phyloP scores from a whole-genome alignment of 345 rosid species.

The Salix koriyanagi region DNA sequence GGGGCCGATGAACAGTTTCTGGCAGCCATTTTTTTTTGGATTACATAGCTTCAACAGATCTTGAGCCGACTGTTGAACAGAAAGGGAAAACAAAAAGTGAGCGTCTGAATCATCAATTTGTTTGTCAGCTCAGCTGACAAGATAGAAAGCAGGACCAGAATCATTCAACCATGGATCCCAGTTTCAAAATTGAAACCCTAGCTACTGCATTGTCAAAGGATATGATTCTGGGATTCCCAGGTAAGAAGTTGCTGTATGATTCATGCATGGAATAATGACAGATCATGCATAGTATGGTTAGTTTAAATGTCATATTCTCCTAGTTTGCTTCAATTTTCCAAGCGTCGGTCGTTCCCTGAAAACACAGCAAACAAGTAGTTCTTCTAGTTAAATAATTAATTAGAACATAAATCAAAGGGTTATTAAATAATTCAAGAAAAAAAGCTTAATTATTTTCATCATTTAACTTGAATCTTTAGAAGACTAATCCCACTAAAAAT shows the following conservation, averaged over 20 bases:
- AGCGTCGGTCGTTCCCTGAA: neutral
- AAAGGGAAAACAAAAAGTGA: too few species aligned
- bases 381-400: neutral
- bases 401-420: neutral
- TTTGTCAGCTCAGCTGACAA: neutral
- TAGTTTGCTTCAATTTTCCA: neutral
- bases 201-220: neutral
- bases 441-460: neutral
- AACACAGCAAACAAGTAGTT: neutral
- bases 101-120: neutral
- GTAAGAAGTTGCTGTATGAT: too few species aligned
- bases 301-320: neutral
- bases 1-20: neutral
- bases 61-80: neutral
- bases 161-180: neutral
- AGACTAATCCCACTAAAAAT: slow-evolving; percentile 1
- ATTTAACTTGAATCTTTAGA: neutral
- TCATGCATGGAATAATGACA: neutral
- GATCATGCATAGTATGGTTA: neutral
- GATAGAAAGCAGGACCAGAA: neutral
- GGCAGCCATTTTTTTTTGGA: neutral
- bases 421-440: neutral
- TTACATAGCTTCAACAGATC: neutral
- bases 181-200: neutral
- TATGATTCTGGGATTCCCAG: neutral